These are phyloP conservation scores for Emergomyces orientalis DNA, from an alignment of 2,329 filamentous ascomycete species.

Conservation along the genomic window DNA sequence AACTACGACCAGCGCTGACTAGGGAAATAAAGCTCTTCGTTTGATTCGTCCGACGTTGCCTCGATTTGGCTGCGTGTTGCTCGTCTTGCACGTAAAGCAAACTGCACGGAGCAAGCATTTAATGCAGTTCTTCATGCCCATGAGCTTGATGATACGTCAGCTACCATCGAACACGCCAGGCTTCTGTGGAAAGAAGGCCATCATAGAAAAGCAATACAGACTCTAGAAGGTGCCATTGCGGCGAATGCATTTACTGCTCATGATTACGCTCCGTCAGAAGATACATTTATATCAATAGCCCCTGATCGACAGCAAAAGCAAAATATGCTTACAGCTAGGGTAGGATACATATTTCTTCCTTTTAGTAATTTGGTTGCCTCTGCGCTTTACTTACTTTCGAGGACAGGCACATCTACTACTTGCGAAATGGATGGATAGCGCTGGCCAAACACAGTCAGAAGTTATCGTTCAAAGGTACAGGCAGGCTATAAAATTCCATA, in stretches of 20 bases:
- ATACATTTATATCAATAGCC: constrained; percentile 27
- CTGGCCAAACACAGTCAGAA: constrained; percentile 82
- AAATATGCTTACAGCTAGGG: constrained; percentile 43
- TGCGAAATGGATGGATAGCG: constrained; percentile 91
- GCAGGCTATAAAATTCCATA: constrained; percentile 49
- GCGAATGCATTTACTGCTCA: constrained; percentile 61
- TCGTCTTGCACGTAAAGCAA: constrained; percentile 74
- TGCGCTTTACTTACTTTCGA: constrained; percentile 10
- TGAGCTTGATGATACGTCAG: constrained; percentile 71
- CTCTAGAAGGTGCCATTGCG: constrained; percentile 74
- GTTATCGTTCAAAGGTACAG: constrained; percentile 75
- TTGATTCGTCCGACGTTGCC: constrained; percentile 65
- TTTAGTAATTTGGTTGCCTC: not conserved
- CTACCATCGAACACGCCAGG: constrained; percentile 88
- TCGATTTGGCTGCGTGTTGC: constrained; percentile 78
- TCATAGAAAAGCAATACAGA: constrained; percentile 89
- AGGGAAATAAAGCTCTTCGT: constrained; percentile 39
- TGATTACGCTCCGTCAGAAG: constrained; percentile 30
- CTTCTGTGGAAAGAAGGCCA: constrained; percentile 89
- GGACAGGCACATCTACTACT: constrained; percentile 68
- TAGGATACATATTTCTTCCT: constrained; percentile 16
- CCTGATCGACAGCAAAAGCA: constrained; percentile 39
- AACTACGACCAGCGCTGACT: not conserved
- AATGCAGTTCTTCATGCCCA: constrained; percentile 87
- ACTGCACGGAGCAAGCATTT: constrained; percentile 77